A percentile compares a stretch with the other conserved stretches of the same genome.
These are phyloP conservation scores for Ophiostoma piceae DNA, from an alignment of 2,329 filamentous ascomycete species.

Conservation along the genomic window DNA sequence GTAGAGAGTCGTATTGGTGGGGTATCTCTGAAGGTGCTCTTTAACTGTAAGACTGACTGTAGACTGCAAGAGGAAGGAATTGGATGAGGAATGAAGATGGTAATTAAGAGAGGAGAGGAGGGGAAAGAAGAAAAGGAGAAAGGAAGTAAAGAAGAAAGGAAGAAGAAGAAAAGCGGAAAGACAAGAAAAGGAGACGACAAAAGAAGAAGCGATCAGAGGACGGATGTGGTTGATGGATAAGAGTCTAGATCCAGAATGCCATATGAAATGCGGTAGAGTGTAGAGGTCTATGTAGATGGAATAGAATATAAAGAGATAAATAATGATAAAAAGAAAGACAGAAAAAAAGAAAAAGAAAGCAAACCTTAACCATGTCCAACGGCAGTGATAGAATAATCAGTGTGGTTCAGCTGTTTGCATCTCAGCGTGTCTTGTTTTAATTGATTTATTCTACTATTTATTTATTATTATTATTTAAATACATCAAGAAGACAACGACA, in stretches of 20 bases:
- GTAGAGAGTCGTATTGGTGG: constrained; percentile 10
- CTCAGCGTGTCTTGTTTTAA: neutral
- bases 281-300: neutral
- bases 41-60: no score
- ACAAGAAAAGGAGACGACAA: neutral
- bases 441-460: neutral
- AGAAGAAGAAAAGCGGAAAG: neutral
- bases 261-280: neutral
- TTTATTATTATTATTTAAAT: neutral
- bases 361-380: neutral
- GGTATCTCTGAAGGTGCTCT: neutral
- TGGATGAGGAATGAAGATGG: no score
- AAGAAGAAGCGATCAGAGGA: constrained; percentile 3
- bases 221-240: neutral
- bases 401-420: neutral
- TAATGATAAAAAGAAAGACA: neutral
- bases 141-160: neutral
- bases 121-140: neutral
- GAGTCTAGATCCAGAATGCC: neutral
- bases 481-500: neutral
- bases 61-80: neutral
- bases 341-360: neutral
- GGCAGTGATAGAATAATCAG: neutral
- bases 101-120: neutral
- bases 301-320: neutral